Percentiles rank a stretch among this genome's conserved stretches.
These are phyloP conservation scores for Tolypocladium inflatum DNA, from an alignment of 2,329 filamentous ascomycete genomes.

Conservation along the genomic window DNA sequence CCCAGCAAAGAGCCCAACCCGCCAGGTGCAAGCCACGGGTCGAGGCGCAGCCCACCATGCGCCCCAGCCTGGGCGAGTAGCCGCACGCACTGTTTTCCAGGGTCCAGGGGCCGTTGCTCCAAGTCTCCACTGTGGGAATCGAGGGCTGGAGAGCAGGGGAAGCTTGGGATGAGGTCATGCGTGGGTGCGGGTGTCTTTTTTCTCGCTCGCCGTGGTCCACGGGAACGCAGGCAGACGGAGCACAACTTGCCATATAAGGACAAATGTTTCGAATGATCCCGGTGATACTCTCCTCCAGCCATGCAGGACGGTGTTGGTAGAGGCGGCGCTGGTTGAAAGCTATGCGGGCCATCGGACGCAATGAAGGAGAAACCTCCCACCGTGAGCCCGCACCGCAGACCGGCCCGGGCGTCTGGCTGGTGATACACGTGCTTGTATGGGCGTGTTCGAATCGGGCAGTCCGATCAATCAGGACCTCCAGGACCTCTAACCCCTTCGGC, in stretches of 20 bases:
- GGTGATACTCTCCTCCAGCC: not conserved
- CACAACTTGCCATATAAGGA: not conserved
- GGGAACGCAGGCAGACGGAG: not conserved
- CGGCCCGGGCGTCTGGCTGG: not conserved
- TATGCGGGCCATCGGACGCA: not conserved
- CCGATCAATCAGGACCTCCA: not conserved
- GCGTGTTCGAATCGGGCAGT: not conserved
- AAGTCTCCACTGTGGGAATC: not conserved
- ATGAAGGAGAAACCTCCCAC: not conserved
- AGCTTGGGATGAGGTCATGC: not conserved
- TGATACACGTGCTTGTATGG: not conserved
- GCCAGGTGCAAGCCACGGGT: not conserved
- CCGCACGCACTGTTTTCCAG: not conserved
- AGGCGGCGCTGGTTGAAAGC: not conserved
- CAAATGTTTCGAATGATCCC: not conserved
- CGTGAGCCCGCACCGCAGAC: not conserved
- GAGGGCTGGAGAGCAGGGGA: not conserved
- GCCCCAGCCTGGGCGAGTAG: not conserved
- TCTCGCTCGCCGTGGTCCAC: not conserved
- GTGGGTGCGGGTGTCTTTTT: not conserved
- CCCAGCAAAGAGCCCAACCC: constrained; percentile 2
- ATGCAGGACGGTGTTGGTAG: not conserved
- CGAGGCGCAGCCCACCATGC: constrained; percentile 16
- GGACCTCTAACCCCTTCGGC: not conserved
- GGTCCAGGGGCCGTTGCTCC: not conserved